phyloP scores from a whole-genome alignment of 2,329 filamentous ascomycete species.

The Drechslerella dactyloides region DNA sequence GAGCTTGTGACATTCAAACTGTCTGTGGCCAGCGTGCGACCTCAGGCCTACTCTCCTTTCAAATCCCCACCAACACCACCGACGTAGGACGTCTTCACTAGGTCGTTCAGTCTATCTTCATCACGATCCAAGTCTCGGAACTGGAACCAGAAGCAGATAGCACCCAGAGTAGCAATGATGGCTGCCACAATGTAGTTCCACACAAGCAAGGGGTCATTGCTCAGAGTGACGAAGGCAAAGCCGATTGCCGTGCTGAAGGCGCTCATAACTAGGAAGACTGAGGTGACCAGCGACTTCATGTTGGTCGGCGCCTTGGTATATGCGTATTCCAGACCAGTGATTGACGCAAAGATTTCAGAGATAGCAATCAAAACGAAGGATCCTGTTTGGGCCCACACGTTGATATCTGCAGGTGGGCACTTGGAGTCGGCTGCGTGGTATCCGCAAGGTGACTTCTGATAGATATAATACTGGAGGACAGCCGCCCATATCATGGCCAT shows the following conservation, averaged over 20 bases:
- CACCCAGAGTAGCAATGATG: slow-evolving; percentile 61
- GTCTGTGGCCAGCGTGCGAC: not conserved
- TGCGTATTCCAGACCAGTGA: slow-evolving; percentile 74
- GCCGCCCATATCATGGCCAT: slow-evolving; percentile 67
- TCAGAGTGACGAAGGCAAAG: slow-evolving; percentile 67
- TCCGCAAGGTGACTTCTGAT: slow-evolving; percentile 59
- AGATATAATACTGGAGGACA: slow-evolving; percentile 62
- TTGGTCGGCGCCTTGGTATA: slow-evolving; percentile 79
- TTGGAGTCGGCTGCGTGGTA: slow-evolving; percentile 53
- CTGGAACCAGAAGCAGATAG: slow-evolving; percentile 64
- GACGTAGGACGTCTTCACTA: slow-evolving; percentile 55
- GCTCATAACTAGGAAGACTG: slow-evolving; percentile 67
- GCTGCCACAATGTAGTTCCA: slow-evolving; percentile 72
- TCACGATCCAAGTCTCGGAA: slow-evolving; percentile 62
- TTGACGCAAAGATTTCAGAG: slow-evolving; percentile 66
- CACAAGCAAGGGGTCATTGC: slow-evolving; percentile 69
- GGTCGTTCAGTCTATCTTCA: slow-evolving; percentile 63
- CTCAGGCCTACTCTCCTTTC: slow-evolving; percentile 25
- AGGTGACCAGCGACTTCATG: slow-evolving; percentile 78
- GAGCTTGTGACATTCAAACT: no score
- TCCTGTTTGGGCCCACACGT: slow-evolving; percentile 67
- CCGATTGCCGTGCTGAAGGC: slow-evolving; percentile 68
- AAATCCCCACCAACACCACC: slow-evolving; percentile 15
- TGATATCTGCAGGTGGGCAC: slow-evolving; percentile 65
- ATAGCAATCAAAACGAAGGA: slow-evolving; percentile 63